These are phyloP conservation scores for Strobilomyces echinocephalus DNA, from an alignment of 768 basidiomycete species.

Conservation along the genomic window DNA sequence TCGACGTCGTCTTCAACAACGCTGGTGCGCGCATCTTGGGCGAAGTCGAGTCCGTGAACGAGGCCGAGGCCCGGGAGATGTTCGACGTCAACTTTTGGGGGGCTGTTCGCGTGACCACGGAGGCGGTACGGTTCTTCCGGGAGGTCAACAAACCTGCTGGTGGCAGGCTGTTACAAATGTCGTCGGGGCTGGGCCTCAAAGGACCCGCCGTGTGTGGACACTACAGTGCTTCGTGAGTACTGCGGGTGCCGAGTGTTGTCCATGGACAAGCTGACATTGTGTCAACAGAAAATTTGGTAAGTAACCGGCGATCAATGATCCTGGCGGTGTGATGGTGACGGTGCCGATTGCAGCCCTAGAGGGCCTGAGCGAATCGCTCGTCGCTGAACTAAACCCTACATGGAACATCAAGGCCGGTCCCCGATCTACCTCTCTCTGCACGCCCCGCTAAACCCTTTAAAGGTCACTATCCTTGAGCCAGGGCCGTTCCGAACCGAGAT, in stretches of 20 bases:
- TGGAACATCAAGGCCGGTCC: constrained; percentile 1
- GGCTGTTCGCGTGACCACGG: constrained; percentile 20
- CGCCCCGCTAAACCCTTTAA: not conserved
- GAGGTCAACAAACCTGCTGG: constrained; percentile 37
- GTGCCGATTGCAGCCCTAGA: constrained; percentile 1
- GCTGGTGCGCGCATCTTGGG: constrained; percentile 26
- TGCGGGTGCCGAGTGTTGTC: not conserved
- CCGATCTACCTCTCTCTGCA: not conserved
- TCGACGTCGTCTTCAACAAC: constrained; percentile 38
- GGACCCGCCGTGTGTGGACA: constrained; percentile 3
- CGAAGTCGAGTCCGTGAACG: constrained; percentile 35
- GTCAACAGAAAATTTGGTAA: not conserved
- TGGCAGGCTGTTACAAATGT: constrained; percentile 36
- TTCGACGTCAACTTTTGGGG: constrained; percentile 29
- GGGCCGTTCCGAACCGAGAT: constrained; percentile 16
- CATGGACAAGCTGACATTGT: not conserved
- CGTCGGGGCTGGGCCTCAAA: constrained; percentile 32
- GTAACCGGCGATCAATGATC: not conserved
- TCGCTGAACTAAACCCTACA: not conserved
- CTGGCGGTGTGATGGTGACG: not conserved
- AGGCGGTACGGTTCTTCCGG: constrained; percentile 34
- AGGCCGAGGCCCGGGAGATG: constrained; percentile 27
- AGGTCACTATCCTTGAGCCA: constrained; percentile 17
- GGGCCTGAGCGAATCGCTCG: constrained; percentile 12
- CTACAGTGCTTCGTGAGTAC: not conserved